Conservation (phyloP, 495 filamentous ascomycete species). For the Aspergillus cavernicola region DNA sequence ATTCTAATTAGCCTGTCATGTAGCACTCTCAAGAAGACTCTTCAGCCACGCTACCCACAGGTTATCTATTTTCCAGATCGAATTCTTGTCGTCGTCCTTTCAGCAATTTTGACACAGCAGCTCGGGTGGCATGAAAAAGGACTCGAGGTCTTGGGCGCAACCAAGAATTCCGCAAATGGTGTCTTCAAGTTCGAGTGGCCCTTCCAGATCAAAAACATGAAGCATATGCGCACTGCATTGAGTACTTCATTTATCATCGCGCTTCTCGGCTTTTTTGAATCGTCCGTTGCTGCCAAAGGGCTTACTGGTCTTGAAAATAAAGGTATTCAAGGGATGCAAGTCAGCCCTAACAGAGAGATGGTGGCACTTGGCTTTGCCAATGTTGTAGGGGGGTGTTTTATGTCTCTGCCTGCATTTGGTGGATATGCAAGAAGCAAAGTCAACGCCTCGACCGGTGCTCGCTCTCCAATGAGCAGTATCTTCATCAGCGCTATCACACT, state of each 20-base stretch:
- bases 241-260: constrained; percentile 92
- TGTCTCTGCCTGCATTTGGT: constrained; percentile 87
- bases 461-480: constrained; percentile 87
- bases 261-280: constrained; percentile 96
- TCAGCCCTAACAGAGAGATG: constrained; percentile 92
- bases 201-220: constrained; percentile 68
- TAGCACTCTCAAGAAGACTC: constrained; percentile 73
- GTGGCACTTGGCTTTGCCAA: constrained; percentile 91
- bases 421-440: constrained; percentile 96
- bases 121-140: constrained; percentile 78
- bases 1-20: neutral
- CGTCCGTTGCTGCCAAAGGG: constrained; percentile 93
- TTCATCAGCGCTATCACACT: constrained; percentile 80
- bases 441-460: constrained; percentile 85
- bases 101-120: constrained; percentile 74
- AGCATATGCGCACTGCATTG: constrained; percentile 80
- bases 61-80: constrained; percentile 92
- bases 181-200: constrained; percentile 84
- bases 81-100: constrained; percentile 83
- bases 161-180: constrained; percentile 56
- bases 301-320: constrained; percentile 57
- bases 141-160: constrained; percentile 76
- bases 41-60: constrained; percentile 75
- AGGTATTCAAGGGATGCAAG: constrained; percentile 66
- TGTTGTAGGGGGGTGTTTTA: constrained; percentile 84